phyloP scores from a whole-genome alignment of 192 early-diverging fungal genomes.

The Coemansia sp. region DNA sequence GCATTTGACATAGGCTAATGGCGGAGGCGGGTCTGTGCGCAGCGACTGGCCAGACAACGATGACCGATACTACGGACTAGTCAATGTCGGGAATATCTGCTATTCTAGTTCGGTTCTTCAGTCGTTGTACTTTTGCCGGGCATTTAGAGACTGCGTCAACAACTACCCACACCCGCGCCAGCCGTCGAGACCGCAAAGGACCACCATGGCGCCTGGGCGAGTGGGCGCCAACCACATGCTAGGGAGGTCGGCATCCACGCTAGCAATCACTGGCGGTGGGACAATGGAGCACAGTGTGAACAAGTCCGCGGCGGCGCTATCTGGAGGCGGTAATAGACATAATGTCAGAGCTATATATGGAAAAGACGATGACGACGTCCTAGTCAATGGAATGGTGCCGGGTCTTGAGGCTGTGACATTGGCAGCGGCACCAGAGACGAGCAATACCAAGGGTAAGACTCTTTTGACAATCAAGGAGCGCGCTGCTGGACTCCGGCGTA shows the following conservation, averaged over 20 bases:
- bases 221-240: background rate
- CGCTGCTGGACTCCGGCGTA: conserved; percentile 36
- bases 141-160: conserved; percentile 91
- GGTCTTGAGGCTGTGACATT: conserved; percentile 3
- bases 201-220: conserved; percentile 9
- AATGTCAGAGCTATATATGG: background rate
- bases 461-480: conserved; percentile 37
- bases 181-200: conserved; percentile 9
- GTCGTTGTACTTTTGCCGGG: conserved; percentile 91
- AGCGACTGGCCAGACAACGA: conserved; percentile 58
- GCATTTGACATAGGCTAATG: conserved; percentile 22
- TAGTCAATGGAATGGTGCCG: background rate
- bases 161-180: conserved; percentile 64
- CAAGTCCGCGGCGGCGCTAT: background rate
- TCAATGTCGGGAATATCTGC: conserved; percentile 76
- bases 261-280: background rate
- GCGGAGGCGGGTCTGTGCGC: conserved; percentile 15
- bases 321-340: background rate
- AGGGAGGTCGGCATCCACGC: conserved; percentile 9
- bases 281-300: background rate
- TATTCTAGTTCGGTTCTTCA: conserved; percentile 97
- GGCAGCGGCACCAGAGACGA: background rate
- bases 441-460: conserved; percentile 4
- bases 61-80: conserved; percentile 84
- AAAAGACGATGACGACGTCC: background rate